A percentile compares a stretch with the other conserved stretches of the same genome.
Evolutionary conservation across 2,329 filamentous ascomycete species (phyloP).

Genomic region (Pseudovirgaria hyperparasitica): DNA sequence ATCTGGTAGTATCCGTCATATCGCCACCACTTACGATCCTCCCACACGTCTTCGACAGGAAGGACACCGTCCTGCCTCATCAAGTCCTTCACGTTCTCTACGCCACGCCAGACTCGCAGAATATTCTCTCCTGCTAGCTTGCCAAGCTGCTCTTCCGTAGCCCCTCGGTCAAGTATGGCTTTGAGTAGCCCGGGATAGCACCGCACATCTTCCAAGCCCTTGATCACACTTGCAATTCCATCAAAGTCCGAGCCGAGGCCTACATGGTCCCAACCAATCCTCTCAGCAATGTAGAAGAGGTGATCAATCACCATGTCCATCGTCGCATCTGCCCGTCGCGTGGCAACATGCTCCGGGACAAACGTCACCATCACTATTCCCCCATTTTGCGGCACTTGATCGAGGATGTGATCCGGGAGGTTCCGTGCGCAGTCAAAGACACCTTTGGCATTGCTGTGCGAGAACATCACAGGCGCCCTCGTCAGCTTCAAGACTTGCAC

Average conservation of each 20-base stretch:
- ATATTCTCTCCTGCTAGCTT: conserved; percentile 73
- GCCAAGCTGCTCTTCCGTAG: conserved; percentile 59
- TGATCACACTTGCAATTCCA: conserved; percentile 53
- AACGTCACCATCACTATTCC: conserved; percentile 91
- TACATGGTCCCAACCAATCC: conserved; percentile 79
- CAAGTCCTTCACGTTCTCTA: no score
- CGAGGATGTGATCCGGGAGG: conserved; percentile 71
- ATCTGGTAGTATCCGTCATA: no score
- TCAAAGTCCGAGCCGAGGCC: conserved; percentile 87
- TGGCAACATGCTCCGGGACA: conserved; percentile 69
- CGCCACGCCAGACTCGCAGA: conserved; percentile 79
- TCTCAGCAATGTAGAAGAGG: conserved; percentile 66
- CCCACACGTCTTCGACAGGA: no score
- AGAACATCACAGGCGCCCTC: conserved; percentile 74
- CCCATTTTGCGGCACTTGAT: conserved; percentile 58
- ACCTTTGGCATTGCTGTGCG: conserved; percentile 69
- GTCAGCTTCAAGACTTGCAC: conserved; percentile 65
- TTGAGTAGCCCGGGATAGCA: conserved; percentile 70
- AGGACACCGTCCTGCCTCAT: no score
- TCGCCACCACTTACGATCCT: no score
- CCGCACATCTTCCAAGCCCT: conserved; percentile 71
- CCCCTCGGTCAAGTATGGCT: conserved; percentile 58
- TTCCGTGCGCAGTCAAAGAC: conserved; percentile 84
- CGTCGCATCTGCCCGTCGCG: conserved; percentile 55
- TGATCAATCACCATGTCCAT: conserved; percentile 68